A percentile compares a stretch with the other conserved stretches of the same genome.
phyloP scores from a whole-genome alignment of 495 filamentous ascomycete species.

The Xylaria longipes region DNA sequence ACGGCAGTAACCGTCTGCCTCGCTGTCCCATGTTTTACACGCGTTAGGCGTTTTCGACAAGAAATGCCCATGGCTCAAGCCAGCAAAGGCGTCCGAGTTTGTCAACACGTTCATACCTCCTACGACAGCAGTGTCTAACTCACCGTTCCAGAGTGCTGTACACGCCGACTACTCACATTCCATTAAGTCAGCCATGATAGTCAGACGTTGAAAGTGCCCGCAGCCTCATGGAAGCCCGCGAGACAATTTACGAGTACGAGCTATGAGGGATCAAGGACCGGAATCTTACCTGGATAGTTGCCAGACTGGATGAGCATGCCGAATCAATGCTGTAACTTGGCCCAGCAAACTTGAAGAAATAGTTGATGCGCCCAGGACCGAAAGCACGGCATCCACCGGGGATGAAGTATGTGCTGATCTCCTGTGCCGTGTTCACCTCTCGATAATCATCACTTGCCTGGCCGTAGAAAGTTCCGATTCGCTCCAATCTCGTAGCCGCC shows the following conservation, averaged over 20 bases:
- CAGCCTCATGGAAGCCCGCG: too few relatives aligned
- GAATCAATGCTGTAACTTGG: conserved; percentile 62
- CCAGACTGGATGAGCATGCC: conserved; percentile 59
- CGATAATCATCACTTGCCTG: conserved; percentile 27
- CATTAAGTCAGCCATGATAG: too few relatives aligned
- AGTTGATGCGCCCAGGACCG: conserved; percentile 39
- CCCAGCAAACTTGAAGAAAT: conserved; percentile 61
- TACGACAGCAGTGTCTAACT: conserved; percentile 49
- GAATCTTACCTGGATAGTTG: conserved; percentile 52
- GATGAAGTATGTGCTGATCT: neutral
- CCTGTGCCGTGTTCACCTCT: neutral
- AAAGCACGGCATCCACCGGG: conserved; percentile 29
- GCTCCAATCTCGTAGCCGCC: neutral
- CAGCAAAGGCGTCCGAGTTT: conserved; percentile 39
- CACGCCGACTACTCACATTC: too few relatives aligned
- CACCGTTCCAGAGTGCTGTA: conserved; percentile 47
- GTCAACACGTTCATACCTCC: conserved; percentile 43
- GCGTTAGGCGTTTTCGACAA: conserved; percentile 39
- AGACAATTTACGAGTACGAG: too few relatives aligned
- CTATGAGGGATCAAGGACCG: too few relatives aligned
- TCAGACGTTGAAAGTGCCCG: too few relatives aligned
- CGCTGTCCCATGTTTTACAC: conserved; percentile 48
- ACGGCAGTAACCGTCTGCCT: conserved; percentile 64
- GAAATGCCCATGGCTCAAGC: conserved; percentile 49
- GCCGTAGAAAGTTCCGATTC: conserved; percentile 38